phyloP scores from a whole-genome alignment of 441 rosid genomes.

The Pelargonium fulgidum region DNA sequence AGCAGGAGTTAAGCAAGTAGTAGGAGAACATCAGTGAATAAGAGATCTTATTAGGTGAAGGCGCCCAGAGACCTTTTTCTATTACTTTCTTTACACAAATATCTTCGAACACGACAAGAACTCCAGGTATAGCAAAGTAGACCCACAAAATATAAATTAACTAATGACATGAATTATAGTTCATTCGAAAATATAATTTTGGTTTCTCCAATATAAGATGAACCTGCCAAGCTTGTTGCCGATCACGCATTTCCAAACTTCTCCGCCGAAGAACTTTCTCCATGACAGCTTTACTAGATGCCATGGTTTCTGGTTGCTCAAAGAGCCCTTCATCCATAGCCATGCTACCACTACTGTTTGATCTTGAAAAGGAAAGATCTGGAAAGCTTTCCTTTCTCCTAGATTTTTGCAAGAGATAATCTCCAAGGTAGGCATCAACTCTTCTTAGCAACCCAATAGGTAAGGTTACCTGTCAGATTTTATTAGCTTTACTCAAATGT shows the following conservation, averaged over 20 bases:
- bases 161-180: background rate
- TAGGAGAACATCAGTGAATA: too few species aligned
- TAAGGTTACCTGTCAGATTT: constrained; percentile 54
- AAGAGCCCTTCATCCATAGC: constrained; percentile 35
- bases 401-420: constrained; percentile 66
- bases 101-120: too few species aligned
- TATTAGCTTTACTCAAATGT: constrained; percentile 12
- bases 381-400: constrained; percentile 41
- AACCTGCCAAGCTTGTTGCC: constrained; percentile 92
- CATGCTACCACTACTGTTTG: constrained; percentile 28
- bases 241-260: constrained; percentile 80
- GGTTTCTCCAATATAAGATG: background rate
- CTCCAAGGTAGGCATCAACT: constrained; percentile 86
- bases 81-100: too few species aligned
- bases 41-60: too few species aligned
- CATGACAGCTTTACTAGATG: constrained; percentile 71
- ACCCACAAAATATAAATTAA: background rate
- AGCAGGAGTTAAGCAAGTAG: too few species aligned
- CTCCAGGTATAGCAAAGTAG: background rate
- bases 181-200: background rate
- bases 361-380: constrained; percentile 17
- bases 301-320: constrained; percentile 42
- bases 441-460: constrained; percentile 87
- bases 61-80: too few species aligned
- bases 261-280: constrained; percentile 86